phyloP scores from a whole-genome alignment of 1,139 yeast genomes.

The Geotrichum reessii region DNA sequence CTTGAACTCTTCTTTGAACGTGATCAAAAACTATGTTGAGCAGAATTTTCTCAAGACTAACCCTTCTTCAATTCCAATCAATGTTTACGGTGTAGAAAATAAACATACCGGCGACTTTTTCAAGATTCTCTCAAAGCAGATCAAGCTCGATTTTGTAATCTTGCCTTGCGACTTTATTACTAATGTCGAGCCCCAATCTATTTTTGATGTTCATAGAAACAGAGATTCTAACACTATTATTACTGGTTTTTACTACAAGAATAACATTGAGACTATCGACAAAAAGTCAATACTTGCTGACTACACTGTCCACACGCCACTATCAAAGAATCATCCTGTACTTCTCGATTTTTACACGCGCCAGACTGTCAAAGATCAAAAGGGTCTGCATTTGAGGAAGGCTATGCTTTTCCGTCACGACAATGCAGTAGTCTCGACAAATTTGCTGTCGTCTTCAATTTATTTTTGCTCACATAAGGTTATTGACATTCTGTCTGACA shows the following conservation, averaged over 20 bases:
- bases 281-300: slow-evolving; percentile 64
- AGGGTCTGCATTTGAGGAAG: slow-evolving; percentile 69
- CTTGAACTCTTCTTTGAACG: slow-evolving; percentile 11
- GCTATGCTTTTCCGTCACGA: slow-evolving; percentile 90
- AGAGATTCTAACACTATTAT: slow-evolving; percentile 56
- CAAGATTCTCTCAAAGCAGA: slow-evolving; percentile 43
- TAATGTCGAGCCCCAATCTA: slow-evolving; percentile 81
- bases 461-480: slow-evolving; percentile 65
- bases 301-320: slow-evolving; percentile 50
- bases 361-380: slow-evolving; percentile 59
- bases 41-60: slow-evolving; percentile 30
- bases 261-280: slow-evolving; percentile 67
- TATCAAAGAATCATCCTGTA: slow-evolving; percentile 39
- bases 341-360: slow-evolving; percentile 67
- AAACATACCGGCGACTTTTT: slow-evolving; percentile 63
- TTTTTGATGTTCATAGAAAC: slow-evolving; percentile 77
- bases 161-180: slow-evolving; percentile 93
- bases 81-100: slow-evolving; percentile 15
- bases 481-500: slow-evolving; percentile 39
- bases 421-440: slow-evolving; percentile 66
- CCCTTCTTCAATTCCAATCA: slow-evolving; percentile 21
- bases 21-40: slow-evolving; percentile 31
- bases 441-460: slow-evolving; percentile 68
- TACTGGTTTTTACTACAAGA: slow-evolving; percentile 59
- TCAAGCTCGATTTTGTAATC: slow-evolving; percentile 57